These are phyloP conservation scores for Sarocladiaceae sp. DNA, from an alignment of 2,329 filamentous ascomycete genomes.

Conservation along the genomic window DNA sequence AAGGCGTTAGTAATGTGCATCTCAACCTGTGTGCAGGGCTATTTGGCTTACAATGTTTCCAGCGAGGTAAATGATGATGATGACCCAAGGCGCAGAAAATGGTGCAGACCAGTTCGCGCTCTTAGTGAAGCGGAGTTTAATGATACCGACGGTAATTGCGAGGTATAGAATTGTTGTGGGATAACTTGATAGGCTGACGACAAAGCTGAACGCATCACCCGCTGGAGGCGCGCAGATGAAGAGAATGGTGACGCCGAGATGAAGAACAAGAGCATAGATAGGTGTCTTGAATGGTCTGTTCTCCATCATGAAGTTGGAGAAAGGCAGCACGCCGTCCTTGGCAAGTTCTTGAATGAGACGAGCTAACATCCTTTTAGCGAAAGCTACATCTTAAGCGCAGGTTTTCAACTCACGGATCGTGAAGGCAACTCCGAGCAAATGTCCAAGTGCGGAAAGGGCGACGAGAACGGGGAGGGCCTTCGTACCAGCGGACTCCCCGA, in stretches of 20 bases:
- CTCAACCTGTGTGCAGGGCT: neutral
- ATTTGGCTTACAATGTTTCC: constrained; percentile 1
- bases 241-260: constrained; percentile 16
- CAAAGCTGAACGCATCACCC: constrained; percentile 18
- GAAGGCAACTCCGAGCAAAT: neutral
- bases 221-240: constrained; percentile 19
- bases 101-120: constrained; percentile 14
- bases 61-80: constrained; percentile 10
- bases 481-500: neutral
- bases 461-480: neutral
- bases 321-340: constrained; percentile 13
- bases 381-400: neutral
- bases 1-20: neutral
- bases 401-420: neutral
- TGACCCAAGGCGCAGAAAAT: constrained; percentile 14
- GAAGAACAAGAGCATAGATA: constrained; percentile 15
- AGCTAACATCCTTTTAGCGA: neutral
- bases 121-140: constrained; percentile 16
- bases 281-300: constrained; percentile 19
- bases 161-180: constrained; percentile 14
- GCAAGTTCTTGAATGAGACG: constrained; percentile 17
- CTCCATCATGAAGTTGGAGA: constrained; percentile 19
- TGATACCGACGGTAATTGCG: constrained; percentile 14
- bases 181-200: constrained; percentile 17
- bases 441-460: neutral